Percentiles rank a stretch among this genome's conserved stretches.
Conservation (phyloP, 495 filamentous ascomycete genomes). For the Lasiosphaeria ovina region DNA sequence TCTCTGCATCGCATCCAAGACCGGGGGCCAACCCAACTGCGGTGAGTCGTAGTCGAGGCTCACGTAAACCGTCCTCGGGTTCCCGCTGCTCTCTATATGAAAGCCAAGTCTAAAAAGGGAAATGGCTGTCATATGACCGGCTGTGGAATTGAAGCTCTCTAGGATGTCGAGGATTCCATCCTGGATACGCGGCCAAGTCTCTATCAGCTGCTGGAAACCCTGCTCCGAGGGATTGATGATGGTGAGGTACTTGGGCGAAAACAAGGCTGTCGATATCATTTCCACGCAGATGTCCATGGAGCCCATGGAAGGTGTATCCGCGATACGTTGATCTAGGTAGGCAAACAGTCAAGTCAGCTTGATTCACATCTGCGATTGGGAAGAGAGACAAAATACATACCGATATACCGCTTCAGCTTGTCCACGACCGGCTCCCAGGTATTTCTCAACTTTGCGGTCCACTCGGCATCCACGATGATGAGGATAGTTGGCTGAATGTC, state of each 20-base stretch:
- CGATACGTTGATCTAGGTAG: too few relatives aligned
- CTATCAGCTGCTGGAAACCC: neutral
- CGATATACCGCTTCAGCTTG: too few relatives aligned
- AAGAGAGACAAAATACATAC: too few relatives aligned
- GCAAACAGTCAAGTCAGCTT: too few relatives aligned
- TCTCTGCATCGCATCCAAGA: neutral
- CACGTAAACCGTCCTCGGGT: neutral
- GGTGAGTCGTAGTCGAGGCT: neutral
- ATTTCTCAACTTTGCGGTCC: too few relatives aligned
- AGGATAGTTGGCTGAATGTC: too few relatives aligned
- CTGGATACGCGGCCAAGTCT: constrained; percentile 4
- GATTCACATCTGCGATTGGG: too few relatives aligned
- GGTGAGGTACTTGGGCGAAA: neutral
- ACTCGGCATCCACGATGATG: too few relatives aligned
- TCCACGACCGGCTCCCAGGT: too few relatives aligned
- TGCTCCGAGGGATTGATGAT: neutral
- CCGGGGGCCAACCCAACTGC: neutral
- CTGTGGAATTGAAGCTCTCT: neutral
- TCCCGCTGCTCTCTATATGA: neutral
- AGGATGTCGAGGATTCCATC: neutral
- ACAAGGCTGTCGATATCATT: neutral
- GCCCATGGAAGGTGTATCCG: too few relatives aligned
- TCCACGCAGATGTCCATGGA: neutral
- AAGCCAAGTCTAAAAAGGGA: constrained; percentile 3
- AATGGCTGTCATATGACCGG: neutral